Base-by-base conservation (phyloP, 768 basidiomycete species). In the Mycena kentingensis region DNA sequence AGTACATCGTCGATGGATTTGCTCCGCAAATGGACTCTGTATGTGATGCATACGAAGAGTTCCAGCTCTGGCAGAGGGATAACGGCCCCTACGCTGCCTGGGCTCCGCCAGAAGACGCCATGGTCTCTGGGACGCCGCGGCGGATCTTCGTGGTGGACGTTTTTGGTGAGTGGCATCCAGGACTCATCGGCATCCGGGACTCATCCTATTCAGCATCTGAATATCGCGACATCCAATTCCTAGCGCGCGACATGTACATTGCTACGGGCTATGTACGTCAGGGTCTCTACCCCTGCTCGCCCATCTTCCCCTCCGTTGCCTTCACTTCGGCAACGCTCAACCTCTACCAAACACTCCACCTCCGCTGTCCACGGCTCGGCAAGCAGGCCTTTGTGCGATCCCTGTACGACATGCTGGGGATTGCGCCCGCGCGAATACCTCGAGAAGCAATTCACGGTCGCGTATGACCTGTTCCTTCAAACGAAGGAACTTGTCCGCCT, bases 381-480 rank as follows among this genome's bases (percentile, higher is more conserved):
- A n/a, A n/a, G n/a, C n/a, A n/a, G n/a, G n/a, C 57, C 52, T 60
- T 57, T 24, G 51, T 66, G 3, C 54, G 57, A 32, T 53, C 49
- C 3, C 15, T 65, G 2, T 65, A 58, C 41, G 61, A 65, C 22
- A 6, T 62, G 19, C 58, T 62, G 3, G 47, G 47, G 5, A 11
- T 38, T 3, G 18, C 39, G 2, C 44, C n/a, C 37, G 18, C 48
- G 35, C 16, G 28, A 31, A 5, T 46, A 54, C 37, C 42, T 58
- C 26, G 25, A 13, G 13, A n/a, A 7, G 5, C 44, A 46, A 16
- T 56, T 77, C 21, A 57, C 66, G 1, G 60, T 67, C 26, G 57
- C 70, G 15, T 73, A 68, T 46, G 71, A 76, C 41, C 45, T 66
- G 0, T 76, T 73, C 50, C 65, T 77, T 12, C 19, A 43, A 1